Conservation (phyloP, 148 eudicot genomes). For the Amaranthus cruentus region DNA sequence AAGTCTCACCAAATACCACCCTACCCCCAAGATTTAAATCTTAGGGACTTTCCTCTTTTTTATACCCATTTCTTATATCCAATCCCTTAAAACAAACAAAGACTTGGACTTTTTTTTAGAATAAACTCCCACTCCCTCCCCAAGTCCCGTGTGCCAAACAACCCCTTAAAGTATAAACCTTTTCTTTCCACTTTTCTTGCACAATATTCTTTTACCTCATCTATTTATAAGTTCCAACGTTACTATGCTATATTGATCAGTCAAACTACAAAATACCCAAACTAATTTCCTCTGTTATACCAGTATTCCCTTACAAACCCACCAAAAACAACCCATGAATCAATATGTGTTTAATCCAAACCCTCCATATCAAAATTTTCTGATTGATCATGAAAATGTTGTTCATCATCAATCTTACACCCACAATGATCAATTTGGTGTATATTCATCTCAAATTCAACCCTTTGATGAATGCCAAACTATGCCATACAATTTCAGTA, state of each 20-base stretch:
- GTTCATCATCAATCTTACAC: not conserved
- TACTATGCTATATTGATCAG: not conserved
- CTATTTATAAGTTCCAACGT: not conserved
- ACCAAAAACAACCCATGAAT: slow-evolving; percentile 18
- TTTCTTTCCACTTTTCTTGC: not conserved
- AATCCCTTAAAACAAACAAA: not conserved
- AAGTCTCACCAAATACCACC: no score
- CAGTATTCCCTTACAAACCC: no score
- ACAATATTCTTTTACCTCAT: not conserved
- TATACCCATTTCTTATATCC: not conserved
- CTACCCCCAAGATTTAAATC: no score
- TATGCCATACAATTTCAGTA: not conserved
- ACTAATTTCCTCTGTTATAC: not conserved
- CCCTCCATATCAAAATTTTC: slow-evolving; percentile 3
- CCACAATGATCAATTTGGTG: not conserved
- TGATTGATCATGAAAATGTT: slow-evolving; percentile 13
- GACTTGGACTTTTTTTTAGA: no score
- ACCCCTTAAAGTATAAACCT: not conserved
- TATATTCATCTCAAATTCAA: not conserved
- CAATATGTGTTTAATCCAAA: slow-evolving; percentile 14
- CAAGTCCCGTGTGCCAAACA: not conserved
- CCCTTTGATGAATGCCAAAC: slow-evolving; percentile 7
- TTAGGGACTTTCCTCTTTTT: no score
- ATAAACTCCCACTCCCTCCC: not conserved
- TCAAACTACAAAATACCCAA: not conserved